Conservation (phyloP, 768 basidiomycete species). For the Rhizopogon sp. region DNA sequence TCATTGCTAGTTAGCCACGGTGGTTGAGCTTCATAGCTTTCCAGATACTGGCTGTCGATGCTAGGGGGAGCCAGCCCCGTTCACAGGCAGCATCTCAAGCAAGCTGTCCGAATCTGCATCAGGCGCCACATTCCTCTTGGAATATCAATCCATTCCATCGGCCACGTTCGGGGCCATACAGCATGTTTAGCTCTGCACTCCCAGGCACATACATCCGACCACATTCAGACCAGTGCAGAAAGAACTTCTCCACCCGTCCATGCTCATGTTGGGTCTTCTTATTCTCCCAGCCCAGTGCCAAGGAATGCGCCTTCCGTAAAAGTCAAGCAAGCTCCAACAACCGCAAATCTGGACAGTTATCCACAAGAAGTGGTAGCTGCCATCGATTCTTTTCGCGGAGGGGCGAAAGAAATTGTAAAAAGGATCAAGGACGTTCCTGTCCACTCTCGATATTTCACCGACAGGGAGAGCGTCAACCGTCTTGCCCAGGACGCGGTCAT, state of each 20-base stretch:
- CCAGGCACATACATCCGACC: conserved; percentile 11
- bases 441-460: conserved; percentile 21
- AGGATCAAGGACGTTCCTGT: conserved; percentile 18
- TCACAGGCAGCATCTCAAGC: conserved; percentile 49
- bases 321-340: neutral
- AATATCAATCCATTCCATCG: conserved; percentile 2
- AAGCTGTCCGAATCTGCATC: conserved; percentile 23
- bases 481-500: conserved; percentile 31
- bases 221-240: conserved; percentile 1
- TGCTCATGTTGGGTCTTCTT: conserved; percentile 1
- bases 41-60: conserved; percentile 60
- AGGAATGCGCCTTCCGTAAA: neutral
- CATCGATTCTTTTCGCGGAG: conserved; percentile 21
- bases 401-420: conserved; percentile 6
- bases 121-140: conserved; percentile 12
- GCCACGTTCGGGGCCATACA: conserved; percentile 8
- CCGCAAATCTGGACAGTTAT: conserved; percentile 10
- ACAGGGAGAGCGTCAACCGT: conserved; percentile 26
- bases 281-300: conserved; percentile 1
- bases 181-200: conserved; percentile 21
- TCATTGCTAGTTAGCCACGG: conserved; percentile 22
- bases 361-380: conserved; percentile 19
- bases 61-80: conserved; percentile 57
- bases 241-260: conserved; percentile 1
- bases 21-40: conserved; percentile 31